Base-by-base conservation (phyloP, 805 yeast species). In the Sungouiella thailandica region DNA sequence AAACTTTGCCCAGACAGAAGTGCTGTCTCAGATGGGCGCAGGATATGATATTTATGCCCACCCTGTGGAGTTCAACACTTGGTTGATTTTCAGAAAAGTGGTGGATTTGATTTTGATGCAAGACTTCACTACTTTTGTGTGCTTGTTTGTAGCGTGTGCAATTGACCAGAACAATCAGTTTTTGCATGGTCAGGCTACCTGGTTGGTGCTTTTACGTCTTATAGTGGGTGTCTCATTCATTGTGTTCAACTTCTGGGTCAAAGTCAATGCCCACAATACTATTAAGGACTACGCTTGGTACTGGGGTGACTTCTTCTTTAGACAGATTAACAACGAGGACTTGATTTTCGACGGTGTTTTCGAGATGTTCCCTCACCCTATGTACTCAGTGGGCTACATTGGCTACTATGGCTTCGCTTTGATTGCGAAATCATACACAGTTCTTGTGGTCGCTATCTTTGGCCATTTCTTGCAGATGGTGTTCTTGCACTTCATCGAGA, bases 221-320 rank as follows among this genome's bases (percentile, higher is more conserved):
- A 34, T 62, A 1, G 58, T 78, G 11, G 95, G 95, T n/a, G 46
- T 68, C 1, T 42, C 62, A 4, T 68, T 85, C 46, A 77, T 84
- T 40, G 39, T 82, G 13, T 83, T 86, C 64, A 85, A 85, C 52
- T 65, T 82, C 18, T 82, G 93, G 88, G 95, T 85, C 29, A 85
- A 85, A 55, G 61, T 84, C 16, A 89, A 86, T 55, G 95, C 95
- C 22, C 95, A 85, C 55, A 72, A 88, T 44, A 88, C 85, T 13
- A 88, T 85, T 39, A 84, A 85, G 55, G 95, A 85, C 53, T 85
- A 79, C 53, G 95, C 95, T 8, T 85, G 95, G 95, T 85, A 85
- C 58, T 85, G 95, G 95, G 95, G 95, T 17, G 95, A 86, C 58
- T 85, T 85, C 61, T 85, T 85, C 70, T 85, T 85, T 61, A 65